Evolutionary conservation across 768 basidiomycete genomes (phyloP).

Genomic region (Hydnomerulius pinastri): DNA sequence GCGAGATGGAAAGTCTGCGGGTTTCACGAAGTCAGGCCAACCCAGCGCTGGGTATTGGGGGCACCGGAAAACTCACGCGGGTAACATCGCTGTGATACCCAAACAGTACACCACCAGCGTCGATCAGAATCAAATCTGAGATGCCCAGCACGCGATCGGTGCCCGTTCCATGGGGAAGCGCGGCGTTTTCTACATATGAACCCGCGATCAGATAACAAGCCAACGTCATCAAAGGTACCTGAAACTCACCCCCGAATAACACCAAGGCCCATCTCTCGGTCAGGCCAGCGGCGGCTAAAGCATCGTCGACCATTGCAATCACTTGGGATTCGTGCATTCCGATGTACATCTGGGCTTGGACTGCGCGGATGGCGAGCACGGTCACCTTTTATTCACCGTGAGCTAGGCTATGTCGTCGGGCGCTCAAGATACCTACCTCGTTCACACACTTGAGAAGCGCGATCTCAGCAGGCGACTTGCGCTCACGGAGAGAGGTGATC

Average conservation of each 20-base stretch:
- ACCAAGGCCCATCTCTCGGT: slow-evolving; percentile 60
- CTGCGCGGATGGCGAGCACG: slow-evolving; percentile 68
- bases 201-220: slow-evolving; percentile 2
- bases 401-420: background rate
- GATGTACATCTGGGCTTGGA: slow-evolving; percentile 58
- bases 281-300: slow-evolving; percentile 62
- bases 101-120: slow-evolving; percentile 68
- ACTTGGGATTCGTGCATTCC: slow-evolving; percentile 81
- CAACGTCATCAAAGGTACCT: background rate
- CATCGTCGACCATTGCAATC: slow-evolving; percentile 52
- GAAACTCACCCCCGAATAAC: slow-evolving; percentile 75
- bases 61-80: slow-evolving; percentile 48
- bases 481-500: slow-evolving; percentile 66
- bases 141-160: slow-evolving; percentile 59
- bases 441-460: slow-evolving; percentile 76
- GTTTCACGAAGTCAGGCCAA: background rate
- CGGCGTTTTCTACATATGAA: slow-evolving; percentile 68
- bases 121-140: slow-evolving; percentile 73
- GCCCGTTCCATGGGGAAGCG: slow-evolving; percentile 81
- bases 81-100: slow-evolving; percentile 82
- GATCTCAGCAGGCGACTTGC: slow-evolving; percentile 72
- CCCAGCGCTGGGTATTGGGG: too few species aligned
- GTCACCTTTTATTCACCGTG: slow-evolving; percentile 55
- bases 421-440: slow-evolving; percentile 53
- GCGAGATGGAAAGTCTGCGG: slow-evolving; percentile 65